Base-by-base conservation (phyloP, 257 asterid species). In the Fraxinus americana region DNA sequence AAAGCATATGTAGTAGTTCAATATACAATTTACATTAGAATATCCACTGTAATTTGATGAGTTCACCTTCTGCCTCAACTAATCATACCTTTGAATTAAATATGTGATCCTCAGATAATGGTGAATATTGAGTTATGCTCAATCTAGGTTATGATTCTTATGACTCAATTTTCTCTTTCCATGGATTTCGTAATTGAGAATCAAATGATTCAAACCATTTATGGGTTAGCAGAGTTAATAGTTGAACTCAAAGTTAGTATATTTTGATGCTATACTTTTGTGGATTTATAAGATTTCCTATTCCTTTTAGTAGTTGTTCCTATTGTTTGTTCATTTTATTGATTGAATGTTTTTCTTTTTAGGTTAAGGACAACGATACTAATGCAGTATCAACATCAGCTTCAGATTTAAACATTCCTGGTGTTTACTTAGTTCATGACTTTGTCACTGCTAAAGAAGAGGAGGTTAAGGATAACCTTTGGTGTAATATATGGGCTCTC, bases 381-480 rank as follows among this genome's bases (percentile, higher is more conserved):
- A 82, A 87, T 87, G 84, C 81, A 57, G 97, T 91, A 32, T 88
- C 97, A 32, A 84, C 85, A 73, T 88, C 87, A 21, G 96, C 97
- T 80, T 87, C 91, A 12, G 99, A 93, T 30, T 73, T 93, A 75
- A 83, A 88, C 76, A 90, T 95, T 88, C 97, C 97, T 7, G 99
- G 99, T 61, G 89, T 93, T 78, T 81, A 84, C 80, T 85, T 95
- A 50, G 43, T 93, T 81, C 92, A 84, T 5, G 94, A 95, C 80
- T 90, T 93, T 79, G 83, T 95, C 69, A 83, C 90, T 78, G 88
- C 80, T 32, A 50, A 82, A 73, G 99, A 95, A 86, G 98, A 95
- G 88, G 90, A 93, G 90, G 99, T 94, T 75, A 85, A 88, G 87
- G 81, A 79, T 80, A 80, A 45, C 74, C 35, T 48, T 71, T 68